Evolutionary conservation across 176 grass and related monocot genomes (phyloP).

Genomic region (Bothriochloa decipiens): DNA sequence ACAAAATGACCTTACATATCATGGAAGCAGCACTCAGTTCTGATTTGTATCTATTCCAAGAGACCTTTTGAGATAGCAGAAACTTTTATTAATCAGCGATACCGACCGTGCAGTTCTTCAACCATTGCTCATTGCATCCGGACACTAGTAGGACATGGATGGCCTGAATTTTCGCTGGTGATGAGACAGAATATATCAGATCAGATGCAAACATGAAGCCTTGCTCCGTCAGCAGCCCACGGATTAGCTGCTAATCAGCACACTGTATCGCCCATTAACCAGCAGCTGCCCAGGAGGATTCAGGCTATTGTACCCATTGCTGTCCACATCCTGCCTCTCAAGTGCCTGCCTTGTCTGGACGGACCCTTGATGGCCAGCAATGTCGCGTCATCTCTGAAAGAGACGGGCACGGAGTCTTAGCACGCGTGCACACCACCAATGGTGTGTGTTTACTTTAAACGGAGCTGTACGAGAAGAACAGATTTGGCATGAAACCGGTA

Average conservation of each 20-base stretch:
- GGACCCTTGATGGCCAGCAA: not conserved
- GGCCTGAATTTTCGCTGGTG: slow-evolving; percentile 25
- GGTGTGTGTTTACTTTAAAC: not conserved
- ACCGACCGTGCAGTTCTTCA: not conserved
- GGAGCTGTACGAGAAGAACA: slow-evolving; percentile 21
- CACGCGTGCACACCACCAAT: not conserved
- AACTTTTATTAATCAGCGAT: not conserved
- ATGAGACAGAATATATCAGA: slow-evolving; percentile 13
- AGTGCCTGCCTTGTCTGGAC: slow-evolving; percentile 33
- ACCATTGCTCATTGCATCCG: not conserved
- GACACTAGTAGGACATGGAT: not conserved
- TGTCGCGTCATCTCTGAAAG: slow-evolving; percentile 13
- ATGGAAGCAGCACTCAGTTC: not conserved
- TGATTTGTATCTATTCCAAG: not conserved
- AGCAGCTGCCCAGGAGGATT: slow-evolving; percentile 26
- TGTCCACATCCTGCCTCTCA: slow-evolving; percentile 19
- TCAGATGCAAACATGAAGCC: not conserved
- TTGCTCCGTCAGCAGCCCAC: slow-evolving; percentile 23
- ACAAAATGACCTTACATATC: not conserved
- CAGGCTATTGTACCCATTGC: not conserved
- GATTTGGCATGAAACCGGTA: not conserved
- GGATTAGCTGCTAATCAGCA: slow-evolving; percentile 38
- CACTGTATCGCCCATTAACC: slow-evolving; percentile 33
- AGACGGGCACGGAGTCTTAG: not conserved
- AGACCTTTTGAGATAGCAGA: not conserved